Percentiles rank a stretch among this genome's conserved stretches.
phyloP scores from a whole-genome alignment of 192 early-diverging fungal genomes.

The Kappamyces sp. region DNA sequence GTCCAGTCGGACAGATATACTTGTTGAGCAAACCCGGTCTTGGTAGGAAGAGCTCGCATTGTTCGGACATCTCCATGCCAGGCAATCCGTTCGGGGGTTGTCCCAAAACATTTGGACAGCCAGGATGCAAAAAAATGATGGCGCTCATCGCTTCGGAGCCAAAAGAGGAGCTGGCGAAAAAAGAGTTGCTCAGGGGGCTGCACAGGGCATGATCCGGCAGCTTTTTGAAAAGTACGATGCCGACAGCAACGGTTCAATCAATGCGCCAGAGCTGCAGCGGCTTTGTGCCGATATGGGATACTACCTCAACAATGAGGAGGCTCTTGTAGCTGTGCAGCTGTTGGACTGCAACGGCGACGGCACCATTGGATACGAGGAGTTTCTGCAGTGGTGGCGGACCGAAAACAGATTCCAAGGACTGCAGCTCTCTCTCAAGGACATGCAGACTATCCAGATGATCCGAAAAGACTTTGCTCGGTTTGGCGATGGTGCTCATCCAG shows the following conservation, averaged over 20 bases:
- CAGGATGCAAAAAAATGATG: no score
- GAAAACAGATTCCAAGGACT: constrained; percentile 5
- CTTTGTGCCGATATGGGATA: constrained; percentile 17
- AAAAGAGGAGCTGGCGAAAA: no score
- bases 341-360: constrained; percentile 14
- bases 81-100: no score
- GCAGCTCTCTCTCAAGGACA: constrained; percentile 9
- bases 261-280: constrained; percentile 3
- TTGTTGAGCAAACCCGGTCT: no score
- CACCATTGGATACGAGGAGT: constrained; percentile 6
- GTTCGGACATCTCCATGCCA: no score
- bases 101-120: no score
- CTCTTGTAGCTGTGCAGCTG: constrained; percentile 4
- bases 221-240: neutral
- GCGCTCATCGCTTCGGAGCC: no score
- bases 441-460: neutral
- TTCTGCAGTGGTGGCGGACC: constrained; percentile 9
- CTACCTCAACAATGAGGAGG: constrained; percentile 13
- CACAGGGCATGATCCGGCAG: no score
- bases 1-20: no score
- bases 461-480: constrained; percentile 5
- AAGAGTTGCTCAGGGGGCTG: no score
- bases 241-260: constrained; percentile 7
- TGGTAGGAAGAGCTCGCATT: no score
- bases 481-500: no score